A percentile compares a stretch with the other conserved stretches of the same genome.
phyloP scores from a whole-genome alignment of 805 yeast species.

The Yarrowia bubula region DNA sequence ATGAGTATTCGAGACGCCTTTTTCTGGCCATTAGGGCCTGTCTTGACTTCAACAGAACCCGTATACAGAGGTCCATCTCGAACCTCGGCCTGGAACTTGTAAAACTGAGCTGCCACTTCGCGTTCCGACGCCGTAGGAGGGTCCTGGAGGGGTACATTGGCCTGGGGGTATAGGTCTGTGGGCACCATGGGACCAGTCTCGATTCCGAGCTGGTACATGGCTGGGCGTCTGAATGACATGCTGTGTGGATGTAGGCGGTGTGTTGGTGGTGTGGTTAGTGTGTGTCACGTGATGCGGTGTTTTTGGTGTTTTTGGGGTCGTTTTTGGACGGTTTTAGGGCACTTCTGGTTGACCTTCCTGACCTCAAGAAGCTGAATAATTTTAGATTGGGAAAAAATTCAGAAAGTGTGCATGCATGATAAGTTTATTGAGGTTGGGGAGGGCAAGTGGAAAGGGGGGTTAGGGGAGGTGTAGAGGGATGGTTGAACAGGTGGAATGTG shows the following conservation, averaged over 20 bases:
- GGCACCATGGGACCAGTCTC: slow-evolving; percentile 30
- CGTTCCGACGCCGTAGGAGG: slow-evolving; percentile 30
- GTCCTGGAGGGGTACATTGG: slow-evolving; percentile 32
- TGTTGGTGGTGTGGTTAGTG: background rate
- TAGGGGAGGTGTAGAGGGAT: no score
- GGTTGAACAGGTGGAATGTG: no score
- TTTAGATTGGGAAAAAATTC: slow-evolving; percentile 20
- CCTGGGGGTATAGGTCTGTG: slow-evolving; percentile 33
- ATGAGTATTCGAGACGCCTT: slow-evolving; percentile 20
- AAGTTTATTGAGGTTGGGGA: background rate
- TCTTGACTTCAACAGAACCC: slow-evolving; percentile 29
- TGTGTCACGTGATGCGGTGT: background rate
- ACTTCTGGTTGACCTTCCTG: background rate
- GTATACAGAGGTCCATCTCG: slow-evolving; percentile 37
- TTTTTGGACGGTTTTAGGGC: background rate
- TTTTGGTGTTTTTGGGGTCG: background rate
- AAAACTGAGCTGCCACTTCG: slow-evolving; percentile 34
- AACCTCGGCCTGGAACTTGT: slow-evolving; percentile 31
- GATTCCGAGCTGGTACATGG: slow-evolving; percentile 33
- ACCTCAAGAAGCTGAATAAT: background rate
- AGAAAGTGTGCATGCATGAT: slow-evolving; percentile 3
- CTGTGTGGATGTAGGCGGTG: background rate
- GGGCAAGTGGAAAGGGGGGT: background rate
- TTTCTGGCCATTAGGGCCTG: background rate
- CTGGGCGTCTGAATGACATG: slow-evolving; percentile 33